Base-by-base conservation (phyloP, 805 yeast genomes). In the Torulaspora gathmanii region DNA sequence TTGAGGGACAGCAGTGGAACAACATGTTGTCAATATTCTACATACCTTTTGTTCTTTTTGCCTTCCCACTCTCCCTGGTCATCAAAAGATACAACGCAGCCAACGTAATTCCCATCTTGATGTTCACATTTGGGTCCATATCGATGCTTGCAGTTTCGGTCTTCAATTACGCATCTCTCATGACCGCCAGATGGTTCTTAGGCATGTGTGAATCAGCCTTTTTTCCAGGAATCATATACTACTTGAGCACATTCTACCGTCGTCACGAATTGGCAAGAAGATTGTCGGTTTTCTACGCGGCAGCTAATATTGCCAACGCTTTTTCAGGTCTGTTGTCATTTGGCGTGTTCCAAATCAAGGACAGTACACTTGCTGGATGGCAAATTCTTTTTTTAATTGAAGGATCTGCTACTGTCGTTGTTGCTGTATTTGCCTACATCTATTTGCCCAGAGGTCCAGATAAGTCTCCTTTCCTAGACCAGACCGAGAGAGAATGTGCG, bases 181-280 rank as follows among this genome's bases (percentile, higher is more conserved):
- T 77, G 48, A 72, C 72, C 3, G 58, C 74, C 11, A 64, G 83
- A 48, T 68, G 77, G 34, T 52, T 77, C 17, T 58, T 73, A 23
- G 77, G 77, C 4, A 58, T 67, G 11, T 56, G 70, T 26, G 74
- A 70, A 46, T 70, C 72, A 23, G 73, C 72, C 2, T 66, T 69
- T 40, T 65, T 69, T 35, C 73, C 76, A 1, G 75, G 70, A 6
- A 22, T 6, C 25, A 6, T 22, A 3, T 22, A 22, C 8, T 6
- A 22, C 8, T 22, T 22, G 4, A 60, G 70, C 19, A 59, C 64
- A 47, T 72, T 66, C 55, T 71, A 69, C 56, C 63, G 59, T 39
- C 55, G 70, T 16, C 53, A 56, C 19, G 74, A 70, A 44, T 56
- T 70, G 34, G 66, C 67, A 3, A 57, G 68, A 31, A 57, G 75